Conservation (phyloP, 2,329 filamentous ascomycete species). For the Hyphodiscus sp. region DNA sequence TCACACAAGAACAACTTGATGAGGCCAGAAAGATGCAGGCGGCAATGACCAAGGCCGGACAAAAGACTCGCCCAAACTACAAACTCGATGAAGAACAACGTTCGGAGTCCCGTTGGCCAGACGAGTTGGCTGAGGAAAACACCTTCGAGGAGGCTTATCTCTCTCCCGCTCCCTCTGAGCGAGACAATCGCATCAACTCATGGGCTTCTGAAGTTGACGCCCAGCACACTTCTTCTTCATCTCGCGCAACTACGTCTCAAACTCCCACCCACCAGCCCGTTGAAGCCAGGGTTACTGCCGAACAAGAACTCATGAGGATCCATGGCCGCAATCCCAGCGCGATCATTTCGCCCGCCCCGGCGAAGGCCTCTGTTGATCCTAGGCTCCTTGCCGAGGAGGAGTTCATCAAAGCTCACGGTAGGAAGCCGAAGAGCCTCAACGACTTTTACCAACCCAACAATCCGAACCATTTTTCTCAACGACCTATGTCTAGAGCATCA, state of each 20-base stretch:
- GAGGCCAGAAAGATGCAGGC: conserved; percentile 18
- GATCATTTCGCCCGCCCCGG: background rate
- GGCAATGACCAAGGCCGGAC: conserved; percentile 16
- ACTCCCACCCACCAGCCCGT: background rate
- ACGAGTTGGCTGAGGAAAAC: background rate
- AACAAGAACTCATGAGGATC: conserved; percentile 6
- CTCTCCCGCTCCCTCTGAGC: conserved; percentile 8
- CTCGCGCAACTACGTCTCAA: background rate
- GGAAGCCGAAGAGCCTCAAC: conserved; percentile 4
- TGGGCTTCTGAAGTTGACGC: conserved; percentile 14
- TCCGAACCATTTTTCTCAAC: conserved; percentile 3
- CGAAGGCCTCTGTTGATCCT: background rate
- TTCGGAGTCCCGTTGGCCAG: background rate
- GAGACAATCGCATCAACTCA: conserved; percentile 12
- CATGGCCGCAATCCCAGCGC: conserved; percentile 9
- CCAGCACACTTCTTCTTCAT: background rate
- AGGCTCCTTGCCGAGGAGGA: conserved; percentile 4
- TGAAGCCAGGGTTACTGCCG: conserved; percentile 1
- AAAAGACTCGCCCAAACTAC: conserved; percentile 8
- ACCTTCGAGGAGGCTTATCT: conserved; percentile 1
- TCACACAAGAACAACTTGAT: conserved; percentile 19
- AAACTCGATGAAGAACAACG: conserved; percentile 1
- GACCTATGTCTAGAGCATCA: conserved; percentile 3
- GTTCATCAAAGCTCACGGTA: conserved; percentile 11
- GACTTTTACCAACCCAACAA: conserved; percentile 23